Conservation (phyloP, 805 yeast genomes). For the Ogataea siamensis region DNA sequence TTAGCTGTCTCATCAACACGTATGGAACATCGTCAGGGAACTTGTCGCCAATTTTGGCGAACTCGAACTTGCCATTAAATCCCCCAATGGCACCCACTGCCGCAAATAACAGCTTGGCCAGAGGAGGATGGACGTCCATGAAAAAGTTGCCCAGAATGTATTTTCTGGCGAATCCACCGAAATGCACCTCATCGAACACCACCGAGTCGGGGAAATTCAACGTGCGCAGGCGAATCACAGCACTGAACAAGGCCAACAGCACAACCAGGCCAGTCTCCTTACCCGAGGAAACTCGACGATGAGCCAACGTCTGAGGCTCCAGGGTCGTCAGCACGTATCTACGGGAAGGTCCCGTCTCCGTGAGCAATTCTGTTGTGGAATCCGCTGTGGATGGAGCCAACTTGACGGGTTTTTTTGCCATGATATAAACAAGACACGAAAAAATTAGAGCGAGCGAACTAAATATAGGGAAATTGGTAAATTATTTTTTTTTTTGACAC, state of each 20-base stretch:
- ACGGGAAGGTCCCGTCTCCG: slow-evolving; percentile 51
- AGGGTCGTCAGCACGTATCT: slow-evolving; percentile 55
- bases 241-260: slow-evolving; percentile 45
- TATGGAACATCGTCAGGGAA: slow-evolving; percentile 64
- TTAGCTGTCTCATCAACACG: slow-evolving; percentile 63
- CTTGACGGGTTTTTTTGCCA: slow-evolving; percentile 8
- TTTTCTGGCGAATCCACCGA: slow-evolving; percentile 95
- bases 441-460: slow-evolving; percentile 1
- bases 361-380: slow-evolving; percentile 42
- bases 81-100: slow-evolving; percentile 68
- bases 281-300: slow-evolving; percentile 39
- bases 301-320: slow-evolving; percentile 36
- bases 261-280: slow-evolving; percentile 42
- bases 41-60: slow-evolving; percentile 61
- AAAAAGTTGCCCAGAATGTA: slow-evolving; percentile 71
- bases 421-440: slow-evolving; percentile 13
- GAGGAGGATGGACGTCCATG: slow-evolving; percentile 89
- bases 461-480: neutral
- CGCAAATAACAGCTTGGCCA: slow-evolving; percentile 78
- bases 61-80: slow-evolving; percentile 66
- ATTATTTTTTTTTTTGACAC: neutral
- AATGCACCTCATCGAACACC: slow-evolving; percentile 97
- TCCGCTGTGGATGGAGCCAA: slow-evolving; percentile 7
- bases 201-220: slow-evolving; percentile 76
- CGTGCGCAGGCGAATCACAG: slow-evolving; percentile 56